Evolutionary conservation across 1,284 basidiomycete species (phyloP).

Genomic region (Ustilago lituana): DNA sequence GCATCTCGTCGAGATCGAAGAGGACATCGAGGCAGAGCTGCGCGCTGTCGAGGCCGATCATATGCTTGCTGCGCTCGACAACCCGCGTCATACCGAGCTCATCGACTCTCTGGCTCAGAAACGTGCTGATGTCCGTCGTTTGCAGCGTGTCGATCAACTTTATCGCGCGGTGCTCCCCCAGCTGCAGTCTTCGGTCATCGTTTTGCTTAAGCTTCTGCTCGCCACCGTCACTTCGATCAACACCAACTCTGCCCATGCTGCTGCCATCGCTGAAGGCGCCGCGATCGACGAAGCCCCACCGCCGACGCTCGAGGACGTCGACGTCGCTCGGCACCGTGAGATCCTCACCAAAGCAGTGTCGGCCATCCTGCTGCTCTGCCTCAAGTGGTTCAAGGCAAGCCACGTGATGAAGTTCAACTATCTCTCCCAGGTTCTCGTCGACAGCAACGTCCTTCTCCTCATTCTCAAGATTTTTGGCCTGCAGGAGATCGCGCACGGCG

Average conservation of each 20-base stretch:
- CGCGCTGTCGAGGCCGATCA: conserved; percentile 52
- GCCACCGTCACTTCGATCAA: conserved; percentile 64
- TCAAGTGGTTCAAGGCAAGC: conserved; percentile 96
- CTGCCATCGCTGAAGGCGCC: conserved; percentile 61
- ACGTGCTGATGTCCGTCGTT: conserved; percentile 56
- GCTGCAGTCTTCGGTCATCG: conserved; percentile 64
- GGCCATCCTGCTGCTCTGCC: conserved; percentile 84
- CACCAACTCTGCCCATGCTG: conserved; percentile 61
- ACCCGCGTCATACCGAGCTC: conserved; percentile 43
- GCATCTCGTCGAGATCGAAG: conserved; percentile 57
- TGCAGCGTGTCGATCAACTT: conserved; percentile 60
- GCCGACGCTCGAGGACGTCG: conserved; percentile 89
- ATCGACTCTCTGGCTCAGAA: conserved; percentile 49
- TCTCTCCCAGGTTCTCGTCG: conserved; percentile 89
- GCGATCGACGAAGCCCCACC: conserved; percentile 71
- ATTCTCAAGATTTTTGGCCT: conserved; percentile 98
- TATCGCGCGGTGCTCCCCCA: conserved; percentile 59
- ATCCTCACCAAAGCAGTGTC: conserved; percentile 97
- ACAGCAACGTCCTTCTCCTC: conserved; percentile 91
- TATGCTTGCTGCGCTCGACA: conserved; percentile 60
- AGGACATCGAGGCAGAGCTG: conserved; percentile 52
- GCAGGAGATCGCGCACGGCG: conserved; percentile 84
- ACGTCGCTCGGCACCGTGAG: conserved; percentile 93
- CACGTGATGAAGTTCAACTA: conserved; percentile 98
- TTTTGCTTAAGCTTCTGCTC: conserved; percentile 64